These are phyloP conservation scores for Lentinula novae-zelandiae DNA, from an alignment of 1,284 basidiomycete genomes.

Conservation along the genomic window DNA sequence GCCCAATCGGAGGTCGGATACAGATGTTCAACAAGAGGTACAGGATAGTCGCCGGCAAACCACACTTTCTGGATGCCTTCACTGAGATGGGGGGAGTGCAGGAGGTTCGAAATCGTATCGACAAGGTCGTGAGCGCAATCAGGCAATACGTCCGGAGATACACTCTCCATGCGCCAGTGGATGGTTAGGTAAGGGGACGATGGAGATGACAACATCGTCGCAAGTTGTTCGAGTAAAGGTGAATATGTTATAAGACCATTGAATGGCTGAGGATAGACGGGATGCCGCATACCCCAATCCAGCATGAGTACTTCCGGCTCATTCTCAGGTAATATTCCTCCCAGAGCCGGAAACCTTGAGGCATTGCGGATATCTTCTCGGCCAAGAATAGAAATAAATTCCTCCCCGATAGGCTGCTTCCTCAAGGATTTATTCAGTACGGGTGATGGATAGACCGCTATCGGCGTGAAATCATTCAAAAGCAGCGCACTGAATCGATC, in stretches of 20 bases:
- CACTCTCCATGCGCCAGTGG: constrained; percentile 49
- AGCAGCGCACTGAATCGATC: background rate
- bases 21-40: constrained; percentile 20
- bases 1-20: background rate
- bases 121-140: constrained; percentile 44
- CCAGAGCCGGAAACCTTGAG: constrained; percentile 5
- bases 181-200: constrained; percentile 37
- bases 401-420: background rate
- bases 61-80: constrained; percentile 33
- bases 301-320: constrained; percentile 37
- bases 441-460: background rate
- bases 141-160: constrained; percentile 32
- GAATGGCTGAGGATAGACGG: constrained; percentile 27
- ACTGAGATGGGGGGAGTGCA: constrained; percentile 26
- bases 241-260: constrained; percentile 32
- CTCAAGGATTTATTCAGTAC: background rate
- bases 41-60: constrained; percentile 46
- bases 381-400: background rate
- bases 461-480: background rate
- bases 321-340: background rate
- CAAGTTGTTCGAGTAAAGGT: constrained; percentile 32
- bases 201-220: constrained; percentile 25
- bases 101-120: constrained; percentile 32
- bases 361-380: background rate
- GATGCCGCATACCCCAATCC: constrained; percentile 42